Evolutionary conservation across 306 rosid genomes (phyloP), one percentile per base, ranked within the genome.

Genomic region (Canavalia ensiformis): DNA sequence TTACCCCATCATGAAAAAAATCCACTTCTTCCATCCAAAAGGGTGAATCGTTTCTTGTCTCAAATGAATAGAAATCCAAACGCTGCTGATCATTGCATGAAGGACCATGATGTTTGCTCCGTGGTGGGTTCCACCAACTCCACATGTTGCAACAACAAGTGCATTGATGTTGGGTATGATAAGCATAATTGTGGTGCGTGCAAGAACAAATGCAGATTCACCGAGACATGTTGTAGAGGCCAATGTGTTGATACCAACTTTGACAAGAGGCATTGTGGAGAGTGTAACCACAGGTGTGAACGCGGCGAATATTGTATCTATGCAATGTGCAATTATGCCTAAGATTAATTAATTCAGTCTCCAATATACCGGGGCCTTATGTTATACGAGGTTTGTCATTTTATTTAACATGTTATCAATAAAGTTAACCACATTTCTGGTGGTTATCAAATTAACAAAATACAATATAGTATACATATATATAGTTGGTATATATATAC

Each of bases 191-290:
- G 99, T 29, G 97, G 99, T 0, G 68, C 82, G 0, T 95, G 99
- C 88, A 90, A 90, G 86, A 86, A 81, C 39, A 87, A 87, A 42
- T 95, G 99, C 89, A 86, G 87, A 79, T 95, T 18, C 81, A 88
- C 99, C 0, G 28, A 81, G 1, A 54, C 77, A 1, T 95, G 99
- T 42, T 95, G 99, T 77, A 74, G 94, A 78, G 95, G 97, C 1
- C 1, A 80, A 51, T 95, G 99, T 29, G 94, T 95, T 31, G 59
- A 95, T 8, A 45, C 72, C 18, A 2, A 84, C 0, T 90, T 6
- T 34, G 97, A 95, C 79, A 88, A 93, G 93, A 89, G 97, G 86
- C 94, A 95, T 60, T 95, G 99, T 39, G 97, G 97, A 0, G 13
- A 2, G 6, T 95, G 99, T 86, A 85, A 89, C 84, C 13, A 82